phyloP scores from a whole-genome alignment of 805 yeast species.

The Myxozyma melibiosi region DNA sequence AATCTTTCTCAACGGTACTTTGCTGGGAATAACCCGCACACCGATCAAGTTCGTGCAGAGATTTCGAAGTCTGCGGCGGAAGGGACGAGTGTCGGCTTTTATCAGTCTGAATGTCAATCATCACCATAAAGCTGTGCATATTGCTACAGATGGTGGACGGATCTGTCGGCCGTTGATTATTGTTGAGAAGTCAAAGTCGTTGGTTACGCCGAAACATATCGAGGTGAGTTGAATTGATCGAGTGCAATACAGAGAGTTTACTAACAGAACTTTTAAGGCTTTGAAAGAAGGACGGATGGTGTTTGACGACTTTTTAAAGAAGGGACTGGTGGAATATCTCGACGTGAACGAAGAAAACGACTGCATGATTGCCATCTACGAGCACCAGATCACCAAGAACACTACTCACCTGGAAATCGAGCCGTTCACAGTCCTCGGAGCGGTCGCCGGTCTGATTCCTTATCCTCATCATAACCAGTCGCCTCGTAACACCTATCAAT shows the following conservation, averaged over 20 bases:
- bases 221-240: slow-evolving; percentile 21
- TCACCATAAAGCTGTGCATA: slow-evolving; percentile 91
- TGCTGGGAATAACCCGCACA: slow-evolving; percentile 84
- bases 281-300: slow-evolving; percentile 70
- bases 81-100: slow-evolving; percentile 84
- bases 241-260: not conserved
- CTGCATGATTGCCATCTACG: slow-evolving; percentile 87
- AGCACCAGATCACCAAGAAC: slow-evolving; percentile 54
- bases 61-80: slow-evolving; percentile 79
- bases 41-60: slow-evolving; percentile 79
- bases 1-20: slow-evolving; percentile 89
- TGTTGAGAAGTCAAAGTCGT: slow-evolving; percentile 70
- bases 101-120: slow-evolving; percentile 86
- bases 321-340: slow-evolving; percentile 89
- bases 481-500: slow-evolving; percentile 98
- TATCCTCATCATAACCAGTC: slow-evolving; percentile 99
- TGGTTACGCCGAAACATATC: slow-evolving; percentile 73
- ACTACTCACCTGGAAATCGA: slow-evolving; percentile 94
- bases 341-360: slow-evolving; percentile 98
- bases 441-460: slow-evolving; percentile 97
- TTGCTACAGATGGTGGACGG: slow-evolving; percentile 98
- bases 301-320: slow-evolving; percentile 86
- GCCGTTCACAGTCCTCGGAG: slow-evolving; percentile 91
- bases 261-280: slow-evolving; percentile 35
- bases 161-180: slow-evolving; percentile 95